Evolutionary conservation across 768 basidiomycete genomes (phyloP).

Genomic region (Pisolithus albus): DNA sequence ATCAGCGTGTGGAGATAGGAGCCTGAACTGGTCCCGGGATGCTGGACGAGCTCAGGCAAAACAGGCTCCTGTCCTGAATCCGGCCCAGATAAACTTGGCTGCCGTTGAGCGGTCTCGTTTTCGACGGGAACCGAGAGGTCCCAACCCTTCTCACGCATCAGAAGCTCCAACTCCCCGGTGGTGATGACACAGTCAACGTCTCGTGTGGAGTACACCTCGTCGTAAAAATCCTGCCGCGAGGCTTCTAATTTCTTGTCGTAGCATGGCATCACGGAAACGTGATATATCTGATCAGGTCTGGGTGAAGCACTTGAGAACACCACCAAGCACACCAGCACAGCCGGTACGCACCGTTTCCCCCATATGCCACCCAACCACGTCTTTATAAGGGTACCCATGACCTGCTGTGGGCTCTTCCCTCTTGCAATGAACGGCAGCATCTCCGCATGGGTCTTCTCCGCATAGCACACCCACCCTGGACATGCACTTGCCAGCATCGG

Average conservation of each 20-base stretch:
- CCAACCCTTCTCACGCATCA: constrained; percentile 79
- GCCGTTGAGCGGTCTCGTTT: constrained; percentile 36
- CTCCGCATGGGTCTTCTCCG: constrained; percentile 93
- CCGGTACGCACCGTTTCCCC: constrained; percentile 55
- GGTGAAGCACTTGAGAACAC: constrained; percentile 3
- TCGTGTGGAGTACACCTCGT: constrained; percentile 70
- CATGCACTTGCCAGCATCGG: constrained; percentile 96
- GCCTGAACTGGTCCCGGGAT: constrained; percentile 84
- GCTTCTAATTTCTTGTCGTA: constrained; percentile 99
- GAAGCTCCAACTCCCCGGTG: constrained; percentile 84
- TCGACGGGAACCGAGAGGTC: constrained; percentile 57
- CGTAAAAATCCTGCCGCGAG: constrained; percentile 88
- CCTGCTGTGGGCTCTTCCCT: constrained; percentile 89
- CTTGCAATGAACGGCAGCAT: constrained; percentile 85
- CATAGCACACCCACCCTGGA: constrained; percentile 99
- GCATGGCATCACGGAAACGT: constrained; percentile 98
- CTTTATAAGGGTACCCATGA: constrained; percentile 93
- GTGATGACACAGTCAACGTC: constrained; percentile 98
- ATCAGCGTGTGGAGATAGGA: constrained; percentile 86
- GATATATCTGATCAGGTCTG: constrained; percentile 86
- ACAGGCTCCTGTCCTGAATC: neutral
- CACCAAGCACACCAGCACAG: neutral
- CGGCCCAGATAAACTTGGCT: constrained; percentile 4
- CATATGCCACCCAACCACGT: constrained; percentile 69
- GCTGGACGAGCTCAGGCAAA: constrained; percentile 69